phyloP scores from a whole-genome alignment of 2,329 filamentous ascomycete species.

The Orbilia oligospora region DNA sequence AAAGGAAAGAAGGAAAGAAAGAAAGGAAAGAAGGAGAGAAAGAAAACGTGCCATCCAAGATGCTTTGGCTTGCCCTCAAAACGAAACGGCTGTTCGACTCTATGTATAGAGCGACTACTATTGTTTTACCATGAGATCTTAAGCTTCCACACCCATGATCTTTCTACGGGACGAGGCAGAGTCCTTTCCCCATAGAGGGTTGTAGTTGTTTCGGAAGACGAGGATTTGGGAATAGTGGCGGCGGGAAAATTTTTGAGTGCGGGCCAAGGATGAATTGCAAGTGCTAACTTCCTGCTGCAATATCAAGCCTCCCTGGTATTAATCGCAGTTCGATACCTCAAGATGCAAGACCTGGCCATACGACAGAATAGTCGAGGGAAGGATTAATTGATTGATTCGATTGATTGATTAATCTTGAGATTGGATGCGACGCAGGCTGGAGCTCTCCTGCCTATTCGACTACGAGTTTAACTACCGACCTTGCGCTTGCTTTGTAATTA shows the following conservation, averaged over 20 bases:
- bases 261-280: conserved; percentile 36
- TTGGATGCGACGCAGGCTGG: conserved; percentile 36
- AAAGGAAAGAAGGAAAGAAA: conserved; percentile 3
- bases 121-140: conserved; percentile 13
- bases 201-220: conserved; percentile 57
- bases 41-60: conserved; percentile 1
- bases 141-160: conserved; percentile 29
- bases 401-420: conserved; percentile 14
- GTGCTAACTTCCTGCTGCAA: conserved; percentile 30
- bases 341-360: no score
- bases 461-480: conserved; percentile 30
- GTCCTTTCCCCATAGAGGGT: conserved; percentile 37
- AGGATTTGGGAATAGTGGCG: conserved; percentile 32
- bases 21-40: not conserved
- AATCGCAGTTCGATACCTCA: conserved; percentile 15
- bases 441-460: conserved; percentile 56
- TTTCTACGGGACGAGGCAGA: conserved; percentile 35
- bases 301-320: conserved; percentile 38
- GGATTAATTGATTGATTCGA: no score
- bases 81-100: not conserved
- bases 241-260: conserved; percentile 30
- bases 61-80: conserved; percentile 19
- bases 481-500: conserved; percentile 41
- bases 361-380: conserved; percentile 1
- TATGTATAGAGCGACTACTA: not conserved